A percentile compares a stretch with the other conserved stretches of the same genome.
phyloP scores from a whole-genome alignment of 257 asterid species.

The Misopates orontium region DNA sequence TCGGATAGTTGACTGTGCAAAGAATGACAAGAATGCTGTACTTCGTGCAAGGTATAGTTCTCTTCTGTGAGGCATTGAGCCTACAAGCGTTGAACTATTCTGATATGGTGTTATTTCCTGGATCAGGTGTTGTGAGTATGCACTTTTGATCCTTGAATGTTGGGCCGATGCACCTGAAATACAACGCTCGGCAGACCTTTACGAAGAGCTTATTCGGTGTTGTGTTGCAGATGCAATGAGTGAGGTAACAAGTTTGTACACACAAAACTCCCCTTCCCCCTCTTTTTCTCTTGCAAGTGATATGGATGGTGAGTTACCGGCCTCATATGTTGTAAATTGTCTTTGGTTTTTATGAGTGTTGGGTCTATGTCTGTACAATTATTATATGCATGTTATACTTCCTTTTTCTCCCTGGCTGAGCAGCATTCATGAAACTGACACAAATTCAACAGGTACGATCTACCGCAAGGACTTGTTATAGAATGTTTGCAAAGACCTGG shows the following conservation, averaged over 20 bases:
- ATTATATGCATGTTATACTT: constrained; percentile 8
- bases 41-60: constrained; percentile 88
- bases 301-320: constrained; percentile 8
- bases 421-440: constrained; percentile 23
- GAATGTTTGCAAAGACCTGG: constrained; percentile 98
- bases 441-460: constrained; percentile 75
- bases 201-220: constrained; percentile 90
- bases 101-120: constrained; percentile 30
- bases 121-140: constrained; percentile 93
- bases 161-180: constrained; percentile 99
- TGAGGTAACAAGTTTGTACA: constrained; percentile 57
- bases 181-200: constrained; percentile 90
- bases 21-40: constrained; percentile 87
- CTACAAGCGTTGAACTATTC: constrained; percentile 20
- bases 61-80: constrained; percentile 20
- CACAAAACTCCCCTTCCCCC: constrained; percentile 10
- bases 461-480: constrained; percentile 90
- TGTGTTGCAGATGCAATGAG: constrained; percentile 99
- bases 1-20: constrained; percentile 84
- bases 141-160: constrained; percentile 86
- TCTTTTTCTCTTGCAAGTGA: background rate
- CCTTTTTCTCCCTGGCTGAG: constrained; percentile 23
- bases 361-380: background rate
- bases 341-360: background rate
- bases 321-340: constrained; percentile 3